Percentiles rank a stretch among this genome's conserved stretches.
phyloP scores from a whole-genome alignment of 1,284 basidiomycete genomes.

The Ceratobasidium sp. region DNA sequence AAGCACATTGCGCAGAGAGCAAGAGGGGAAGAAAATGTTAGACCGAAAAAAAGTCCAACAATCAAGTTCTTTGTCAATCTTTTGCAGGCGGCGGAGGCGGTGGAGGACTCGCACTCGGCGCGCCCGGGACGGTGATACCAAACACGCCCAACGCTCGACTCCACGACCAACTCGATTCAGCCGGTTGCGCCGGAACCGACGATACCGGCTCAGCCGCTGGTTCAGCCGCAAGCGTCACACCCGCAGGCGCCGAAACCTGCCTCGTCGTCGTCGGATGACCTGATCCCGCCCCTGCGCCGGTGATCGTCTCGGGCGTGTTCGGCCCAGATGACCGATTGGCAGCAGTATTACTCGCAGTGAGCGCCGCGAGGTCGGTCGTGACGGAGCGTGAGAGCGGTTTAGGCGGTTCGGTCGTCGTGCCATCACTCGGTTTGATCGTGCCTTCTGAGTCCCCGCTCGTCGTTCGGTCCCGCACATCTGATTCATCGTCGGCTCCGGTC shows the following conservation, averaged over 20 bases:
- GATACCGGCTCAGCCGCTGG: background rate
- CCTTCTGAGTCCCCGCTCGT: slow-evolving; percentile 32
- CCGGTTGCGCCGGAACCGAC: background rate
- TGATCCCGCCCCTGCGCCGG: background rate
- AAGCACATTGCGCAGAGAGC: background rate
- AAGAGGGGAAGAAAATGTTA: no score
- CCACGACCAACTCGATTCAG: slow-evolving; percentile 11
- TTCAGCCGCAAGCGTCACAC: background rate
- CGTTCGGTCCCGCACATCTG: slow-evolving; percentile 27
- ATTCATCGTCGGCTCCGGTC: slow-evolving; percentile 18
- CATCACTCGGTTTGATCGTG: slow-evolving; percentile 6
- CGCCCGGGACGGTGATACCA: slow-evolving; percentile 1
- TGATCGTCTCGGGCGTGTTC: background rate
- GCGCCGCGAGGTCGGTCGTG: slow-evolving; percentile 24
- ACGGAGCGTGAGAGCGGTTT: background rate
- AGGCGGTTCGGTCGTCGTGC: background rate
- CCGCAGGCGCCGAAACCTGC: background rate
- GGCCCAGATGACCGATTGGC: slow-evolving; percentile 24
- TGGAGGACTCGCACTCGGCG: background rate
- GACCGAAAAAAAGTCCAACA: background rate
- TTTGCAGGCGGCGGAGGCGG: background rate
- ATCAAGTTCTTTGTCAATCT: background rate
- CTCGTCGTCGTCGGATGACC: background rate
- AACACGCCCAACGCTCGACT: slow-evolving; percentile 15
- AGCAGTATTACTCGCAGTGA: slow-evolving; percentile 26